These are phyloP conservation scores for Amaranthus cruentus DNA, from an alignment of 148 eudicot species.

Conservation along the genomic window DNA sequence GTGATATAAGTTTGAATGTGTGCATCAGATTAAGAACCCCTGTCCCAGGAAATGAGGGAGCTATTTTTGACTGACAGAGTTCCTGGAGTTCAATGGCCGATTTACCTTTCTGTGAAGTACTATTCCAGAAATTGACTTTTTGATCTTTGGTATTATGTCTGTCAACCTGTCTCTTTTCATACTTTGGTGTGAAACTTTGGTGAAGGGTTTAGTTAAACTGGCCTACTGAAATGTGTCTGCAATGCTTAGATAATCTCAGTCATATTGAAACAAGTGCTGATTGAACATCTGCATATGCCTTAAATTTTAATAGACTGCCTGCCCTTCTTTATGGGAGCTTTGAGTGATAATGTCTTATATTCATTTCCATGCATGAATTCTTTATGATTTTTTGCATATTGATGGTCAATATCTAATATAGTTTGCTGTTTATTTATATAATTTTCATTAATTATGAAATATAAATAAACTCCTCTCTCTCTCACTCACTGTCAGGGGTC, in stretches of 20 bases:
- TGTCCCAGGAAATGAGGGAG: not conserved
- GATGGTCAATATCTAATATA: not conserved
- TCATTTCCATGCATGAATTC: not conserved
- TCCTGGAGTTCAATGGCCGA: not conserved
- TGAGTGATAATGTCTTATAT: not conserved
- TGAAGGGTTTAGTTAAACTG: not conserved
- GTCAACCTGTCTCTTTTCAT: not conserved
- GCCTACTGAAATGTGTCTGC: not conserved
- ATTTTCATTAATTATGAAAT: not conserved
- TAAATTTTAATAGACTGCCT: not conserved
- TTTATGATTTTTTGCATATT: not conserved
- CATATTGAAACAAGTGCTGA: not conserved
- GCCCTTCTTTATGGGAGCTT: not conserved
- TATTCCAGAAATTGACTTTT: not conserved
- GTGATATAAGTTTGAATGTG: too few relatives aligned
- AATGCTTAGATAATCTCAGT: not conserved
- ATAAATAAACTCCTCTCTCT: not conserved
- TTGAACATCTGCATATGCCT: not conserved
- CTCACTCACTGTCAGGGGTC: constrained; percentile 58
- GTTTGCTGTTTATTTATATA: not conserved
- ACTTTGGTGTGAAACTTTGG: not conserved
- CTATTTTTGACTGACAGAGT: not conserved
- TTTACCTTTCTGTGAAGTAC: not conserved
- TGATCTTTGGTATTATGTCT: not conserved
- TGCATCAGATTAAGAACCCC: not conserved